A percentile compares a stretch with the other conserved stretches of the same genome.
Conservation (phyloP, 805 yeast genomes). For the Candida tallmaniae region DNA sequence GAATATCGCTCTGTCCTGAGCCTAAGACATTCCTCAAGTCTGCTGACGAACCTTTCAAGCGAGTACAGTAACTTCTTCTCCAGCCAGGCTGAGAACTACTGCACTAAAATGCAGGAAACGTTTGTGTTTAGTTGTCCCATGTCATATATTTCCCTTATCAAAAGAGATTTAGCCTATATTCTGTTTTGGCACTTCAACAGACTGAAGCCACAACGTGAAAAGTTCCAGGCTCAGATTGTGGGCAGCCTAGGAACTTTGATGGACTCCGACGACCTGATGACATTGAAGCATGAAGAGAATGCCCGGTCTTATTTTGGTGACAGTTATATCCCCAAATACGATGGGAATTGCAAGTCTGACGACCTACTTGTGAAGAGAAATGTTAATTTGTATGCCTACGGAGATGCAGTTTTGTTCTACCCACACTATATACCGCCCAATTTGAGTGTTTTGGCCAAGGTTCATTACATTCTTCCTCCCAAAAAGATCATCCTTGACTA, state of each 20-base stretch:
- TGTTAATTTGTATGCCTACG: conserved; percentile 5
- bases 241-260: conserved; percentile 8
- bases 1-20: too few species aligned
- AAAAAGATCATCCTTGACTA: conserved; percentile 41
- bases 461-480: conserved; percentile 10
- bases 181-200: conserved; percentile 10
- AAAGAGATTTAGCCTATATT: conserved; percentile 8
- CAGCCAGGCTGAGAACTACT: conserved; percentile 5
- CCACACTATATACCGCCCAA: conserved; percentile 7
- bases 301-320: conserved; percentile 10
- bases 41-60: not conserved
- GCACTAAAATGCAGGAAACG: conserved; percentile 3
- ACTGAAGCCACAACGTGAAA: not conserved
- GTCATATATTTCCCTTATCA: conserved; percentile 5
- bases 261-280: conserved; percentile 4
- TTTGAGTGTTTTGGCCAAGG: conserved; percentile 2
- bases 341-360: conserved; percentile 1
- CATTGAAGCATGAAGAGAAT: conserved; percentile 1
- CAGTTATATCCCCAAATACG: conserved; percentile 8
- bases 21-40: not conserved
- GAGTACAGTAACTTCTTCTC: conserved; percentile 2
- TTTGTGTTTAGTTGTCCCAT: conserved; percentile 9
- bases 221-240: not conserved
- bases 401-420: conserved; percentile 2
- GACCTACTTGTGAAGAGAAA: conserved; percentile 2